Evolutionary conservation across 768 basidiomycete genomes (phyloP).

Genomic region (Rhodotorula diobovata): DNA sequence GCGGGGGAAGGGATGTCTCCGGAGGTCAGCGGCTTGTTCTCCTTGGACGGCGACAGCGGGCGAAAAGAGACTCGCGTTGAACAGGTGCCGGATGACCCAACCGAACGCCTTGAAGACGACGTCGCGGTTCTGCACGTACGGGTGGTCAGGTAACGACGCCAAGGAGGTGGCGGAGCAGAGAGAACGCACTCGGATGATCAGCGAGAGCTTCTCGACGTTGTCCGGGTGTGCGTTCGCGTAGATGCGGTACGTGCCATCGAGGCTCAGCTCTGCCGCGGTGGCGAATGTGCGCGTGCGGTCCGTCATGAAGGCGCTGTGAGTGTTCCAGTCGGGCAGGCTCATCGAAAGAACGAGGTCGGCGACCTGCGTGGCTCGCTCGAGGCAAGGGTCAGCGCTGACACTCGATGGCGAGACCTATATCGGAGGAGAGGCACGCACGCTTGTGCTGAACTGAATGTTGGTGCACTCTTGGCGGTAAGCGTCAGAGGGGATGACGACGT

Average conservation of each 20-base stretch:
- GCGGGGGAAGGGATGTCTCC: no score
- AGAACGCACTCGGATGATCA: slow-evolving; percentile 60
- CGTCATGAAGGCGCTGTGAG: slow-evolving; percentile 64
- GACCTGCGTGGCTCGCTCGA: not conserved
- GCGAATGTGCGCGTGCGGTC: slow-evolving; percentile 62
- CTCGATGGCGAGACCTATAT: fast-evolving
- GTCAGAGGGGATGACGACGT: slow-evolving; percentile 62
- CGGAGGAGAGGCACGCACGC: slow-evolving; percentile 41
- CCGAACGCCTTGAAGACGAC: slow-evolving; percentile 68
- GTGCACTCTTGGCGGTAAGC: slow-evolving; percentile 68
- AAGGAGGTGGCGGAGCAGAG: not conserved
- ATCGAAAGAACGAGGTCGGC: slow-evolving; percentile 58
- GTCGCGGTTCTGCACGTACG: slow-evolving; percentile 52
- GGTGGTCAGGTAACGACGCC: slow-evolving; percentile 14
- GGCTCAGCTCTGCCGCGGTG: slow-evolving; percentile 55
- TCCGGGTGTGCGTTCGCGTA: slow-evolving; percentile 63
- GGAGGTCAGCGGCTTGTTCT: no score
- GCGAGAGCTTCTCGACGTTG: slow-evolving; percentile 69
- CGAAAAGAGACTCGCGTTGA: slow-evolving; percentile 59
- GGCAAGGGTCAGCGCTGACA: no score
- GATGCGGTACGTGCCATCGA: slow-evolving; percentile 71
- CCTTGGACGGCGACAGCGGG: no score
- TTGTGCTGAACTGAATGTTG: slow-evolving; percentile 61
- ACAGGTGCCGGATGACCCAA: slow-evolving; percentile 82
- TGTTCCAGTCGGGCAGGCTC: slow-evolving; percentile 83